Conservation (phyloP, 495 filamentous ascomycete genomes). For the Talaromyces ruber region DNA sequence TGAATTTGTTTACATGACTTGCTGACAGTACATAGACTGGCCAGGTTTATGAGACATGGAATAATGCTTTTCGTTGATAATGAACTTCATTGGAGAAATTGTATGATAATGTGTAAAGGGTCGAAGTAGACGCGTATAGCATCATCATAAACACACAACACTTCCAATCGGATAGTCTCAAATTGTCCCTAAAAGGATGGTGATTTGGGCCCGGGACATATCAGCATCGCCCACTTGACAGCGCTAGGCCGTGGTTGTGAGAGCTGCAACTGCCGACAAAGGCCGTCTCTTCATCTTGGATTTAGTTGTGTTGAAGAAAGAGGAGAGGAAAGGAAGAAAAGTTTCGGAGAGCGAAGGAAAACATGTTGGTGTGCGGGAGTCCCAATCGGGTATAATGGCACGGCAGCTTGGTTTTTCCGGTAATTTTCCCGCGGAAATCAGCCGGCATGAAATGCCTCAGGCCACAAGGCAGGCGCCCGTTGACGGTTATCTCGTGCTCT, state of each 20-base stretch:
- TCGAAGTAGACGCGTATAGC: not conserved
- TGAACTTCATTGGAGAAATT: constrained; percentile 5
- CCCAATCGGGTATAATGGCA: not conserved
- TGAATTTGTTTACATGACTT: not conserved
- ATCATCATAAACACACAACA: constrained; percentile 20
- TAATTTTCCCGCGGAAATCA: constrained; percentile 5
- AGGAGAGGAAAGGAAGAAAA: constrained; percentile 10
- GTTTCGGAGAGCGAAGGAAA: constrained; percentile 4
- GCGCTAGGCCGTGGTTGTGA: constrained; percentile 25
- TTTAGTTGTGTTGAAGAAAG: constrained; percentile 46
- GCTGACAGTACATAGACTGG: constrained; percentile 21
- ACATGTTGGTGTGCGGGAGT: not conserved
- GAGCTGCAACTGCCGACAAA: constrained; percentile 32
- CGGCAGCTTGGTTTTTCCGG: not conserved
- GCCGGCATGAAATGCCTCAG: not conserved
- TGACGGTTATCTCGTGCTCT: constrained; percentile 2
- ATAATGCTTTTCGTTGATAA: not conserved
- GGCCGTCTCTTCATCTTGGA: constrained; percentile 46
- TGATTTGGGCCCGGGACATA: constrained; percentile 37
- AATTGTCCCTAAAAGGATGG: constrained; percentile 39
- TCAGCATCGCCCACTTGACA: constrained; percentile 38
- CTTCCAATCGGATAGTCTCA: constrained; percentile 40
- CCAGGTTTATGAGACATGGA: constrained; percentile 11
- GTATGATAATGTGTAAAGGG: not conserved
- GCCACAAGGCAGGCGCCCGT: not conserved